Percentiles rank a stretch among this genome's conserved stretches.
Evolutionary conservation across 176 grass and related monocot genomes (phyloP).

Genomic region (Oryza australiensis): DNA sequence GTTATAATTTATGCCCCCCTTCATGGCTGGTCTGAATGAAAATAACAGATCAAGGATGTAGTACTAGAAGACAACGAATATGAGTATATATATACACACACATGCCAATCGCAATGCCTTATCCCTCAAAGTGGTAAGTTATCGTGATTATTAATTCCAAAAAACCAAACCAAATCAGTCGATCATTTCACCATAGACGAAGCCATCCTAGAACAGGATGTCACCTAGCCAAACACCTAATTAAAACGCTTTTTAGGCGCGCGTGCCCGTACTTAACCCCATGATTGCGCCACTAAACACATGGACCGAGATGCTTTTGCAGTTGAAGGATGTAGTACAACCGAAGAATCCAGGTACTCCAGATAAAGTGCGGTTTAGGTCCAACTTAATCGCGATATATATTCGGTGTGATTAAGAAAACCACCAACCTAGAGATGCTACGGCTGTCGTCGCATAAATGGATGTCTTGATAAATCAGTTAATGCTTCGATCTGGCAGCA

Average conservation of each 20-base stretch:
- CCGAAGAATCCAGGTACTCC: not conserved
- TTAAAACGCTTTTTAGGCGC: not conserved
- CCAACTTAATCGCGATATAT: not conserved
- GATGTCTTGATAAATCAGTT: not conserved
- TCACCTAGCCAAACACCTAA: not conserved
- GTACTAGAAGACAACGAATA: not conserved
- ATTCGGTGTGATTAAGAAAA: not conserved
- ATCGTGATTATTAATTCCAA: not conserved
- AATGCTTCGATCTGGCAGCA: not conserved
- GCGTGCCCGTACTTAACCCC: not conserved
- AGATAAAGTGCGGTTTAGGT: not conserved
- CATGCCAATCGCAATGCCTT: not conserved
- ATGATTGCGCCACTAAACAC: slow-evolving; percentile 3
- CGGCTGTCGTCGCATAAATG: not conserved
- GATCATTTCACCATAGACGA: not conserved
- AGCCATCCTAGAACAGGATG: not conserved
- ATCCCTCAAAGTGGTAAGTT: not conserved
- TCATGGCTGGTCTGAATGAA: not conserved
- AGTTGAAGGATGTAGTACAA: not conserved
- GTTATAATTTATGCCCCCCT: not conserved
- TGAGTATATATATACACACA: too few species aligned
- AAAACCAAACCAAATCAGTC: not conserved
- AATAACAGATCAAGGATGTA: not conserved
- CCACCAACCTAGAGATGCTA: not conserved
- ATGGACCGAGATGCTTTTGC: not conserved